These are phyloP conservation scores for Naganishia onofrii DNA, from an alignment of 768 basidiomycete species.

Conservation along the genomic window DNA sequence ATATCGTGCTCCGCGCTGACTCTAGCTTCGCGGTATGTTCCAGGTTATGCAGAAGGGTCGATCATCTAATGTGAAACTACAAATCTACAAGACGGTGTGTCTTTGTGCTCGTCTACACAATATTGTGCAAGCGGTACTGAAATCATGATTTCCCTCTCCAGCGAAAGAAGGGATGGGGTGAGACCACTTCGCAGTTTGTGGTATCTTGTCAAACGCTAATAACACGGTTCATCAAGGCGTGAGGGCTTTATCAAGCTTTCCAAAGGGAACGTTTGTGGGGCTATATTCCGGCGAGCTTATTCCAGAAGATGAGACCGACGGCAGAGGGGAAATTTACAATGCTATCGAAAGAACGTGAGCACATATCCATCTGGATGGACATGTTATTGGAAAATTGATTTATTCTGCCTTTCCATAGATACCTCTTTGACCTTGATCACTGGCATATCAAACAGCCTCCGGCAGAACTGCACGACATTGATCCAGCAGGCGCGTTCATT, in stretches of 20 bases:
- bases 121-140: constrained; percentile 8
- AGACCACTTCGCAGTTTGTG: constrained; percentile 35
- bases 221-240: constrained; percentile 59
- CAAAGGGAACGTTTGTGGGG: constrained; percentile 69
- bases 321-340: constrained; percentile 62
- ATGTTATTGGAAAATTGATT: neutral
- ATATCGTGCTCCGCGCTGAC: neutral
- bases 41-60: constrained; percentile 83
- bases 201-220: constrained; percentile 1
- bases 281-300: constrained; percentile 82
- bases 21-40: neutral
- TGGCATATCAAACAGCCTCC: constrained; percentile 58
- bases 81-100: constrained; percentile 59
- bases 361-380: neutral
- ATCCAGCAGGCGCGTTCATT: constrained; percentile 39
- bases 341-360: constrained; percentile 47
- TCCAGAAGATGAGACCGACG: constrained; percentile 65
- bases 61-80: constrained; percentile 62
- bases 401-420: constrained; percentile 54
- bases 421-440: constrained; percentile 82
- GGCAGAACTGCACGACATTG: constrained; percentile 36
- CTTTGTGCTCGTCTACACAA: neutral
- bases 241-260: constrained; percentile 66
- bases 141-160: constrained; percentile 2
- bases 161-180: constrained; percentile 78